Base-by-base conservation (phyloP, 345 rosid genomes). In the Combretum micranthum region DNA sequence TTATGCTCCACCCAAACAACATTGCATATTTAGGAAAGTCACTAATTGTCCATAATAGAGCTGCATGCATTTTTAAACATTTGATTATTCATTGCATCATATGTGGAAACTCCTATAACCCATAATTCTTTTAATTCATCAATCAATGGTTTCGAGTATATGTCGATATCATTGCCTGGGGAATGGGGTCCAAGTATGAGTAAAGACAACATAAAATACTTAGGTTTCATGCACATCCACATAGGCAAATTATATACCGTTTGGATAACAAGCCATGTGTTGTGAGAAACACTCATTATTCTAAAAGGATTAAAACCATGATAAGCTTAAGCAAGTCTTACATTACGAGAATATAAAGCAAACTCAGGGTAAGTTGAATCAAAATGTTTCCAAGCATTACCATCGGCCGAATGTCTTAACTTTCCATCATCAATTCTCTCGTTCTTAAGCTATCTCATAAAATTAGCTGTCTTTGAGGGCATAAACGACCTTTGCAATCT, bases 1-100 rank as follows among this genome's bases (percentile, higher is more conserved):
- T 56, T 3, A 50, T 64, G 15, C 49, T 56, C 50, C 50, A 56
- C 6, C 50, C 15, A 0, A 44, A 64, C 8, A 64, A 50, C 5
- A n/a, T 64, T 2, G 42, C 56, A 48, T 42, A 42, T 45, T 49
- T 49, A 2, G n/a, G n/a, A n/a, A 62, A 54, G 25, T 62, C 66
- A 45, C 20, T 62, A 0, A 62, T 62, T 4, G 59, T 53, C 59
- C 44, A 62, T 23, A 62, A 13, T 37, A 62, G 26, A 0, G 45
- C 43, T n/a, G n/a, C n/a, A n/a, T n/a, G n/a, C n/a, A n/a, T n/a
- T n/a, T n/a, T n/a, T n/a, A n/a, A n/a, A n/a, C n/a, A 12, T 22
- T 58, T 21, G 16, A 44, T 42, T 52, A 14, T 43, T 11, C 8
- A 0, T 15, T 15, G 49, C 43, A 50, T 64, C 56, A 56, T 47